Percentiles rank a stretch among this genome's conserved stretches.
phyloP scores from a whole-genome alignment of 352 stramenopile species.

The Pythium rhizo-oryzae region DNA sequence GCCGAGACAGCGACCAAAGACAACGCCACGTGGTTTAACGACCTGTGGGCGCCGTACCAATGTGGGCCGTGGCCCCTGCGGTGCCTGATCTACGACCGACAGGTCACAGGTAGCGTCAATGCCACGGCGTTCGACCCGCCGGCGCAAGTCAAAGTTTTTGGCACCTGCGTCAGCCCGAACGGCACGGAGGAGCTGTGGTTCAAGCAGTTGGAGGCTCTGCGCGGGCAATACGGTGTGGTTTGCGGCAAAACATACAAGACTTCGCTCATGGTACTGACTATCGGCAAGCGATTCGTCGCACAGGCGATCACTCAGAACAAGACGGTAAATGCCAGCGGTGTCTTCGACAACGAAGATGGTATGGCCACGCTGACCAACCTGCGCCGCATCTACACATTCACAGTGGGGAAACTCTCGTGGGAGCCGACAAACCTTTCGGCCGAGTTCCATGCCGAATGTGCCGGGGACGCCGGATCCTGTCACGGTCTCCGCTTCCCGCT shows the following conservation, averaged over 20 bases:
- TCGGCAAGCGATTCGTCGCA: not conserved
- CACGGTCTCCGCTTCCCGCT: too few relatives aligned
- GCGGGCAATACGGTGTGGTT: too few relatives aligned
- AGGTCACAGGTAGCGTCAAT: not conserved
- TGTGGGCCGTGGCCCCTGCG: conserved; percentile 10
- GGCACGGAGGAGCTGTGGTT: not conserved
- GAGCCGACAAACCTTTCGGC: conserved; percentile 14
- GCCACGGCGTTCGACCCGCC: not conserved
- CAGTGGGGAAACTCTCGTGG: conserved; percentile 25
- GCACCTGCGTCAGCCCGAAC: not conserved
- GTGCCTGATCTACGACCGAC: not conserved
- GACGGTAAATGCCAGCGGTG: not conserved
- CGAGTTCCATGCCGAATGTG: conserved; percentile 19
- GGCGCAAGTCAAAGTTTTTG: conserved; percentile 12
- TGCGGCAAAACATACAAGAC: not conserved
- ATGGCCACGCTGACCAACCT: conserved; percentile 16
- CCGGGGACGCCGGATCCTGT: not conserved
- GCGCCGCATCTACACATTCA: conserved; percentile 33
- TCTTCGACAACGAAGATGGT: not conserved
- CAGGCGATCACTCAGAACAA: conserved; percentile 11
- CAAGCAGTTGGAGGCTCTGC: too few relatives aligned
- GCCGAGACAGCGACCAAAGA: not conserved
- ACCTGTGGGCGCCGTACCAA: not conserved
- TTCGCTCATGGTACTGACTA: too few relatives aligned
- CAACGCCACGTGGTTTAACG: not conserved